These are phyloP conservation scores for Colletotrichum sp. DNA, from an alignment of 2,329 filamentous ascomycete genomes.

Conservation along the genomic window DNA sequence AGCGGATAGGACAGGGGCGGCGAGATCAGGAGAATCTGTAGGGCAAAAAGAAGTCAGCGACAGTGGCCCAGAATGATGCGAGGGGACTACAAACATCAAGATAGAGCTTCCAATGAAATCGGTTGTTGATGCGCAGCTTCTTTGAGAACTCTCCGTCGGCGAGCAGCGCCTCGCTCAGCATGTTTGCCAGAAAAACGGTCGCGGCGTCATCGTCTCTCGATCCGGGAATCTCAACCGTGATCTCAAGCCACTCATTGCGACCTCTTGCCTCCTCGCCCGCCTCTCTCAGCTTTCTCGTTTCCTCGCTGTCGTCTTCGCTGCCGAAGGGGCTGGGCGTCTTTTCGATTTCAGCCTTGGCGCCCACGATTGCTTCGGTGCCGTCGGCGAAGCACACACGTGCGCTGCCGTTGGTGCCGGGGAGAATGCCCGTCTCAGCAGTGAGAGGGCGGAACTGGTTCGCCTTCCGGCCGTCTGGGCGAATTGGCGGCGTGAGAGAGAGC, in stretches of 20 bases:
- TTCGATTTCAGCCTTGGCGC: constrained; percentile 94
- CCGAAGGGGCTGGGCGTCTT: constrained; percentile 53
- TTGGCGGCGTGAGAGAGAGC: constrained; percentile 79
- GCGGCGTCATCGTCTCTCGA: constrained; percentile 88
- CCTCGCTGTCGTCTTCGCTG: constrained; percentile 42
- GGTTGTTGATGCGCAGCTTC: constrained; percentile 82
- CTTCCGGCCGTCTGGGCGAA: constrained; percentile 86
- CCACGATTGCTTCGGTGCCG: constrained; percentile 94
- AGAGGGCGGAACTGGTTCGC: constrained; percentile 90
- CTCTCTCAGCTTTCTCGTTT: constrained; percentile 34
- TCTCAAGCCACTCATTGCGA: constrained; percentile 79
- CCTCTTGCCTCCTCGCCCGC: constrained; percentile 44
- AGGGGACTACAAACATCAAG: constrained; percentile 73
- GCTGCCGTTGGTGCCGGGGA: constrained; percentile 89
- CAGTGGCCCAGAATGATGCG: not conserved
- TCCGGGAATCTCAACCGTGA: constrained; percentile 91
- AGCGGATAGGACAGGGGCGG: constrained; percentile 91
- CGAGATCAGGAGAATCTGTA: constrained; percentile 88
- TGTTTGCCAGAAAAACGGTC: constrained; percentile 85
- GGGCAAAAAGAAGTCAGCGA: not conserved
- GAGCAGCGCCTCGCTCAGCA: constrained; percentile 87
- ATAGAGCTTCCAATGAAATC: constrained; percentile 97
- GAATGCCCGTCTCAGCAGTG: constrained; percentile 86
- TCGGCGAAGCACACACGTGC: constrained; percentile 94
- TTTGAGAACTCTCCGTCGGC: constrained; percentile 72